Evolutionary conservation across 176 grass and related monocot species (phyloP).

Genomic region (Pharus latifolius): DNA sequence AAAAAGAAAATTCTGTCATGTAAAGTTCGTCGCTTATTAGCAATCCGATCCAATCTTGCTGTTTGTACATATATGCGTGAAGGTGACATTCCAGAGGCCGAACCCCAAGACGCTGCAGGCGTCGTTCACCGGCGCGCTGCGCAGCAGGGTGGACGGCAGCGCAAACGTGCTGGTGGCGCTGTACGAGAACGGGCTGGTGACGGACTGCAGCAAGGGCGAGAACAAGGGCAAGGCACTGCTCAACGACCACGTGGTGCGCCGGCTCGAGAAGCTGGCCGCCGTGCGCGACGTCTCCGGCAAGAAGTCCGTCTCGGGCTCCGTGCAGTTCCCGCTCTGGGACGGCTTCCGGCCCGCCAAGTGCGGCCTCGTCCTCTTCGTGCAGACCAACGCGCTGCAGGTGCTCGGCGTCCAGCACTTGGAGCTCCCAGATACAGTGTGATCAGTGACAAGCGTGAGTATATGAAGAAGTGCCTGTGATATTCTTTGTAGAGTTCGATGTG

Average conservation of each 20-base stretch:
- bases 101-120: slow-evolving; percentile 58
- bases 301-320: slow-evolving; percentile 58
- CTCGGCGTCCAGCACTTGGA: slow-evolving; percentile 73
- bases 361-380: slow-evolving; percentile 75
- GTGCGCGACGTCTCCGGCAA: slow-evolving; percentile 40
- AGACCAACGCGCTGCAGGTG: slow-evolving; percentile 63
- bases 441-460: no score
- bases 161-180: slow-evolving; percentile 74
- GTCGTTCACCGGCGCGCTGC: slow-evolving; percentile 51
- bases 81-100: slow-evolving; percentile 60
- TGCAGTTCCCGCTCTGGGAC: slow-evolving; percentile 72
- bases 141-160: slow-evolving; percentile 46
- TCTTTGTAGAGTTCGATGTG: slow-evolving; percentile 1
- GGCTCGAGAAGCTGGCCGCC: slow-evolving; percentile 63
- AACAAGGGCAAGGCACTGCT: slow-evolving; percentile 75
- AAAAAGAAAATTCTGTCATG: no score
- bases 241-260: slow-evolving; percentile 79
- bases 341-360: slow-evolving; percentile 62
- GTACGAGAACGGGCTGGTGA: slow-evolving; percentile 78
- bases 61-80: neutral
- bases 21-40: no score
- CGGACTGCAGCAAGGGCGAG: slow-evolving; percentile 63
- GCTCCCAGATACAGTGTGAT: slow-evolving; percentile 55
- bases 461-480: neutral
- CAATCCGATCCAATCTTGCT: neutral